Base-by-base conservation (phyloP, 176 grass and related monocot species). In the Alloteropsis semialata region DNA sequence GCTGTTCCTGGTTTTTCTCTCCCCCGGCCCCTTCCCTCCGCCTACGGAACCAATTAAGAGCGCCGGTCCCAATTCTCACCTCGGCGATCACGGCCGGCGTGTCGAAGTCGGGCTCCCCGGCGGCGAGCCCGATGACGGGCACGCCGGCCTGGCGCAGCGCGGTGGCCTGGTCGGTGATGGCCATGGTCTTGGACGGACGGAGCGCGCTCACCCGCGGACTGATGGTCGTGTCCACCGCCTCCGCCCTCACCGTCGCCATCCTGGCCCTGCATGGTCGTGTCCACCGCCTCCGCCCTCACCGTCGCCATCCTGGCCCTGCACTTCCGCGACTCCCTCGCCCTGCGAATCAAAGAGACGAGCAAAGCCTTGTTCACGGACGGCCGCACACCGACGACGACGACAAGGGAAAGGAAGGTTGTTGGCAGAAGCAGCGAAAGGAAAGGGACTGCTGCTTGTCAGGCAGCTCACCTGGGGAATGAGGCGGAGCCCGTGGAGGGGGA, bases 101-200 rank as follows among this genome's bases (percentile, higher is more conserved):
- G 50, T 91, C 89, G 48, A 94, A 94, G 72, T 94, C 92, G 38
- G 92, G 92, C 60, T 94, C 92, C 15, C 92, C 92, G 33, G 87
- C 92, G 22, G 92, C 87, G 63, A 94, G 77, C 5, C 92, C 41
- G 72, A 94, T 94, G 65, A 94, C 92, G 22, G 94, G 94, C 69
- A 92, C 89, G 38, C 92, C 92, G 61, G 94, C 90, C 90, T 92
- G 92, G 3, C 83, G 76, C 82, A 97, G 90, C 37, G 90, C 90
- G 34, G 90, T 97, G 65, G 95, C 95, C 71, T 91, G 90, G 72
- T 97, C 95, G 49, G 95, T 92, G 82, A 97, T 92, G 59, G 88
- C 92, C 92, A 97, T 94, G 50, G 95, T 97, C 92, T 97, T 97
- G n/a, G 95, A 97, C 16, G 92, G 88, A 54, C 88, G 88, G 19